phyloP scores from a whole-genome alignment of 2,329 filamentous ascomycete genomes.

The Botrytis byssoidea region DNA sequence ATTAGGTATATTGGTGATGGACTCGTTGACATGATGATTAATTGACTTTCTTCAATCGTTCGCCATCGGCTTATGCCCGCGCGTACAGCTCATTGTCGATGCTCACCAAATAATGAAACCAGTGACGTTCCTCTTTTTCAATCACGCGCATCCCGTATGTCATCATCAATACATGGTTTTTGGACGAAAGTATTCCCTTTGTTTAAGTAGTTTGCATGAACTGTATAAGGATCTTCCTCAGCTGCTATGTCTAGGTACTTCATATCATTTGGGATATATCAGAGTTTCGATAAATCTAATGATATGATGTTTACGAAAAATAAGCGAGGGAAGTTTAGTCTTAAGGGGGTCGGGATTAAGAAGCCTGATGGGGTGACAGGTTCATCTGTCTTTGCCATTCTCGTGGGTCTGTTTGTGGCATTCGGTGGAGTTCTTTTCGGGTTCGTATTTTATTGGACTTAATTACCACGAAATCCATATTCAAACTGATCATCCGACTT shows the following conservation, averaged over 20 bases:
- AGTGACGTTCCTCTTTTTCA: neutral
- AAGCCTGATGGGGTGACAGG: slow-evolving; percentile 54
- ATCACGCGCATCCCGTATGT: slow-evolving; percentile 4
- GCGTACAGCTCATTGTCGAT: neutral
- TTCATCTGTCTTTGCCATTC: slow-evolving; percentile 59
- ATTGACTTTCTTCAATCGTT: neutral
- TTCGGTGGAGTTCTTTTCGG: slow-evolving; percentile 61
- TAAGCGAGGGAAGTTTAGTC: neutral
- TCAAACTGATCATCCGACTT: neutral
- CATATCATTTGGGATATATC: neutral
- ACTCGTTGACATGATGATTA: neutral
- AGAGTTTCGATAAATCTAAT: neutral
- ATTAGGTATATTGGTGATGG: neutral
- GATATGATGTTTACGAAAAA: neutral
- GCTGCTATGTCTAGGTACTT: neutral
- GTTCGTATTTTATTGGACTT: slow-evolving; percentile 36
- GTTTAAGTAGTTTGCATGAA: neutral
- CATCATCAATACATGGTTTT: neutral
- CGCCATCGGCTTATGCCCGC: neutral
- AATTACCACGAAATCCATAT: neutral
- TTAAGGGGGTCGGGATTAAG: slow-evolving; percentile 35
- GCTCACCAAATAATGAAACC: neutral
- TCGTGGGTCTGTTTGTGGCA: slow-evolving; percentile 59
- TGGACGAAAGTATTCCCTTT: neutral
- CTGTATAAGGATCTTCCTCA: neutral